Conservation (phyloP, 78 protist genomes). For the Bigelowiella natans region DNA sequence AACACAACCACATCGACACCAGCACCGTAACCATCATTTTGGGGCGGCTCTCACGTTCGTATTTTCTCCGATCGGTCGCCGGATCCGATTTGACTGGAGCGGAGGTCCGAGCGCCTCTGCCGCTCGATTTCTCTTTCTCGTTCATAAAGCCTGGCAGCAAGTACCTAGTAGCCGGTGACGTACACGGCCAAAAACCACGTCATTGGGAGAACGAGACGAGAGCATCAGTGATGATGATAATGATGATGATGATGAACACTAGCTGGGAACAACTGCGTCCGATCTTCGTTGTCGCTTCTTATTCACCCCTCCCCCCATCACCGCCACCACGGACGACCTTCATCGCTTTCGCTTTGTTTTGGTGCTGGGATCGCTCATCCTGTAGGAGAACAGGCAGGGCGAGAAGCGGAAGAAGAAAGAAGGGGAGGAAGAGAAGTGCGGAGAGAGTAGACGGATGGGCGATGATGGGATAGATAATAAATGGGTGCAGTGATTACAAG, state of each 20-base stretch:
- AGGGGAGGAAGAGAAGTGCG: no score
- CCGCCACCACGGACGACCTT: conserved; percentile 42
- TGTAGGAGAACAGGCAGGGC: no score
- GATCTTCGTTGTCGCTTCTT: conserved; percentile 21
- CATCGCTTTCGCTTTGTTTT: conserved; percentile 61
- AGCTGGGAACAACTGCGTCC: neutral
- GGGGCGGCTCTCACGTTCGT: no score
- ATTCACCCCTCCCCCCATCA: conserved; percentile 9
- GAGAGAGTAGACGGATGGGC: no score
- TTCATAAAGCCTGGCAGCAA: no score
- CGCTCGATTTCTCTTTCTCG: no score
- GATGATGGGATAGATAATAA: no score
- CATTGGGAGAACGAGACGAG: neutral
- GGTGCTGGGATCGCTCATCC: conserved; percentile 71
- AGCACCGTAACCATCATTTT: no score
- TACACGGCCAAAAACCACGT: neutral
- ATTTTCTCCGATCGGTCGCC: conserved; percentile 5
- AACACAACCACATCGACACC: no score
- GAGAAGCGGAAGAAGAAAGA: no score
- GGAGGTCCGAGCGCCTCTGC: no score
- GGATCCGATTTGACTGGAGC: conserved; percentile 7
- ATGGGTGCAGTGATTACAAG: no score
- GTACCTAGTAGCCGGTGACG: neutral
- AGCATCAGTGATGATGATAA: neutral
- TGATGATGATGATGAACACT: neutral